Evolutionary conservation across 2,329 filamentous ascomycete species (phyloP), one percentile per base, ranked within the genome.

Genomic region (Phialocephala sp.): DNA sequence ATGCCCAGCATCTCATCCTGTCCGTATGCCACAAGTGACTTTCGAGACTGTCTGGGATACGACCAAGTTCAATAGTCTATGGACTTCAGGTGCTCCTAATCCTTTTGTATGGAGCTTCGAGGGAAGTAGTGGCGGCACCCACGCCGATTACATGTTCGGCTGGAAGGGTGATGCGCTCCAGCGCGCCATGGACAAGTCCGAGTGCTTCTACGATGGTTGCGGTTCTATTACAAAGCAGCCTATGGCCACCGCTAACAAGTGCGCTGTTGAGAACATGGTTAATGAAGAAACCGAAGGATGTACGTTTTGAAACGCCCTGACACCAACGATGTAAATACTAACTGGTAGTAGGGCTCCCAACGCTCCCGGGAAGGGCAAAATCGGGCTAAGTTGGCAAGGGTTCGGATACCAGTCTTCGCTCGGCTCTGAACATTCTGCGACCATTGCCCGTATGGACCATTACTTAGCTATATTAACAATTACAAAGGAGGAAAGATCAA

Each of bases 61-160:
- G 12, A 77, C 76, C 57, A 73, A 73, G 67, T 81, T 82, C 72
- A 74, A 76, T 70, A 74, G 76, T 74, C 75, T 79, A 68, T 80
- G 80, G 80, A 79, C 78, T 66, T 77, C 78, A 62, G 78, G 80
- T 73, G 79, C 78, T 66, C 76, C 76, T 27, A 80, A 79, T 69
- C 79, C 79, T 11, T 81, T 80, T 72, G 72, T 80, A 62, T 82
- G 81, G 75, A 80, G 76, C 72, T 72, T 66, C 47, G 79, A 80
- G 79, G 77, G 73, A 73, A 79, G 77, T 43, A 81, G 81, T 56
- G 76, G 79, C 8, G 82, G 81, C 6, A 82, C 81, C 11, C 82
- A 84, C 73, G 82, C 81, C 39, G 82, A 84, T 74, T 84, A 84
- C 72, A 75, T 84, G 71, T 84, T 84, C 71, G 82, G 82, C 68